These are phyloP conservation scores for Aspergillus pseudonomiae DNA, from an alignment of 2,329 filamentous ascomycete species.

Conservation along the genomic window DNA sequence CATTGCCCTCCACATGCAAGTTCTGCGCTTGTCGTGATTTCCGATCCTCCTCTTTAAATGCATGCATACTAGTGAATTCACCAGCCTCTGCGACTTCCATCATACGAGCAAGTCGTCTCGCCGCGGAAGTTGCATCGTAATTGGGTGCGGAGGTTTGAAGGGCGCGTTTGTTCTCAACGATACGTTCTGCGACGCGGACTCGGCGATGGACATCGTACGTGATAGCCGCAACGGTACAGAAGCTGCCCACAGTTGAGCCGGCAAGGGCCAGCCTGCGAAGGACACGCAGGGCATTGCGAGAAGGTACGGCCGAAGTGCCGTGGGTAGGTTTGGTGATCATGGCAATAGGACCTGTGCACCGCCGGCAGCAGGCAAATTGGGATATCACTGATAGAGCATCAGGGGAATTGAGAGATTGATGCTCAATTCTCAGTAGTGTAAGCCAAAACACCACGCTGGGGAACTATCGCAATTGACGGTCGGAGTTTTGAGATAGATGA, in stretches of 20 bases:
- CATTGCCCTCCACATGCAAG: constrained; percentile 4
- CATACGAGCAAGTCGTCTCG: constrained; percentile 42
- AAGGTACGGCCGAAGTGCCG: constrained; percentile 41
- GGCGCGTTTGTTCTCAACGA: constrained; percentile 48
- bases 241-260: constrained; percentile 42
- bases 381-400: constrained; percentile 20
- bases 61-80: constrained; percentile 44
- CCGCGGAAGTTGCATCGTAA: constrained; percentile 44
- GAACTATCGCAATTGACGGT: constrained; percentile 9
- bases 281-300: constrained; percentile 48
- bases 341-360: constrained; percentile 25
- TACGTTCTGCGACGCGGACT: constrained; percentile 44
- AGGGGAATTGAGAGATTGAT: neutral
- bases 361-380: constrained; percentile 27
- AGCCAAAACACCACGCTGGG: neutral
- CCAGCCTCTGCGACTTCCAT: constrained; percentile 49
- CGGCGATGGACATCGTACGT: constrained; percentile 48
- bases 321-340: constrained; percentile 39
- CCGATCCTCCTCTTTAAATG: constrained; percentile 34
- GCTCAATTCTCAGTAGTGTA: neutral
- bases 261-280: constrained; percentile 40
- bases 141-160: constrained; percentile 45
- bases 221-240: constrained; percentile 45
- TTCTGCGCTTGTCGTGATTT: constrained; percentile 18
- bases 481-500: neutral